These are phyloP conservation scores for Septoria petroselini DNA, from an alignment of 2,329 filamentous ascomycete genomes.

Conservation along the genomic window DNA sequence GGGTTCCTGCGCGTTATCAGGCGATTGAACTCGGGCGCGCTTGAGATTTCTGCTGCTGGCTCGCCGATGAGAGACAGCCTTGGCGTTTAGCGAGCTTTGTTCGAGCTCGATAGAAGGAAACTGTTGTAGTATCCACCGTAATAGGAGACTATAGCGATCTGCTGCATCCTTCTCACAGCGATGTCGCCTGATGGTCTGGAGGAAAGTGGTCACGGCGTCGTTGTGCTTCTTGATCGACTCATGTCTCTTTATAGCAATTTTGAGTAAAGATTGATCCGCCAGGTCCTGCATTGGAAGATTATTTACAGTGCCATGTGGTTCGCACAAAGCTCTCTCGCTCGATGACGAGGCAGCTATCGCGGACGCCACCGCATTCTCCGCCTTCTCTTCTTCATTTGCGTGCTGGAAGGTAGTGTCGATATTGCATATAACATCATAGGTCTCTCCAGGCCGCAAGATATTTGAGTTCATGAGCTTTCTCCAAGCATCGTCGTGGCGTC, in stretches of 20 bases:
- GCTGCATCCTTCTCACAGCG: background rate
- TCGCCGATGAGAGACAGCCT: background rate
- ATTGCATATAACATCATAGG: background rate
- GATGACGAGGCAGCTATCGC: background rate
- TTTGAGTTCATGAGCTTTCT: constrained; percentile 9
- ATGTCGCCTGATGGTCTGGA: background rate
- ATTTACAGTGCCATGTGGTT: background rate
- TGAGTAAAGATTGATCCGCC: background rate
- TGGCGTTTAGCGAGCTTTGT: background rate
- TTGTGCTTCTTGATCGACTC: background rate
- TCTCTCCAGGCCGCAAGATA: constrained; percentile 6
- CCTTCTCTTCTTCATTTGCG: background rate
- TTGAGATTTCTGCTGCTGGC: background rate
- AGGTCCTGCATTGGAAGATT: background rate
- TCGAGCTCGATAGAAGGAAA: constrained; percentile 1
- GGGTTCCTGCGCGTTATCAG: no score
- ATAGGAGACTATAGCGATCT: background rate
- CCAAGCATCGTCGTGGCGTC: constrained; percentile 2
- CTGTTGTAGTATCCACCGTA: constrained; percentile 5
- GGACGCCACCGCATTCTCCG: background rate
- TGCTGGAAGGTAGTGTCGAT: background rate
- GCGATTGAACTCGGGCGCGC: background rate
- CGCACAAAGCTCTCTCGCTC: background rate
- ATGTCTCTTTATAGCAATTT: background rate
- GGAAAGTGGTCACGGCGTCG: background rate